Evolutionary conservation across 2,329 filamentous ascomycete genomes (phyloP).

Genomic region (Ceratocystis albifundus): DNA sequence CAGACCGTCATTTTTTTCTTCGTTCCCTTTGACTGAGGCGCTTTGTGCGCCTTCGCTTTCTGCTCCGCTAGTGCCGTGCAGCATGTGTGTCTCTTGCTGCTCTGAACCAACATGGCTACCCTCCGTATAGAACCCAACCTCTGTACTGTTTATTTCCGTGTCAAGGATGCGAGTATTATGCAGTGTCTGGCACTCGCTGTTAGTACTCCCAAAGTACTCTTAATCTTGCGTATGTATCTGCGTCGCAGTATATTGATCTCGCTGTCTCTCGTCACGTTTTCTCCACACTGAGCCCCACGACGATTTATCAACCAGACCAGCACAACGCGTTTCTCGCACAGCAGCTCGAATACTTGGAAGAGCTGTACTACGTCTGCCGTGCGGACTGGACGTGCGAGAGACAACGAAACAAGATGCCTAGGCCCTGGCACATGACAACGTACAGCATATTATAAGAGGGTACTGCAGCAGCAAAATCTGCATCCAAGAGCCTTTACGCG

Average conservation of each 20-base stretch:
- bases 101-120: neutral
- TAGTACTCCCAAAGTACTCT: neutral
- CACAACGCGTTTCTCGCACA: neutral
- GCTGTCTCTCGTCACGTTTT: neutral
- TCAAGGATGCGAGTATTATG: neutral
- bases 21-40: neutral
- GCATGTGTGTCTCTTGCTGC: neutral
- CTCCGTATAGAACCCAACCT: neutral
- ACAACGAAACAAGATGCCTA: neutral
- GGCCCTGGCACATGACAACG: constrained; percentile 2
- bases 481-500: neutral
- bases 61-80: neutral
- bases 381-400: neutral
- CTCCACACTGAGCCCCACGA: neutral
- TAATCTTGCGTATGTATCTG: neutral
- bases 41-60: neutral
- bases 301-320: neutral
- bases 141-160: neutral
- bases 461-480: neutral
- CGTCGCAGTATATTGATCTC: neutral
- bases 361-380: neutral
- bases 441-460: constrained; percentile 1
- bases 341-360: neutral
- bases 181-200: neutral
- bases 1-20: constrained; percentile 22